Evolutionary conservation across 139 green algal species (phyloP).

Genomic region (Picochlorum sp.): DNA sequence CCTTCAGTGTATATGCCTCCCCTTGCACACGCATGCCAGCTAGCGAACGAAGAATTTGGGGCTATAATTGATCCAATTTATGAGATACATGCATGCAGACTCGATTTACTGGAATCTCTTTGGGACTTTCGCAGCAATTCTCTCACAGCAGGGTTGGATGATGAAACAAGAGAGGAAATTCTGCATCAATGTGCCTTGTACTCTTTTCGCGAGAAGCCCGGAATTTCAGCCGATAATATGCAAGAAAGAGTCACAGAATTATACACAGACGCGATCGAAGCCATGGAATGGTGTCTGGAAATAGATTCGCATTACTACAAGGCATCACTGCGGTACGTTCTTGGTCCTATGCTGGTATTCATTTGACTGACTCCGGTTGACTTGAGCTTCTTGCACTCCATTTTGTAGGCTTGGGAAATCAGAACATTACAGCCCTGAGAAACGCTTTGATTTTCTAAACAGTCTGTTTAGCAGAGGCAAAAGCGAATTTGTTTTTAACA

Average conservation of each 20-base stretch:
- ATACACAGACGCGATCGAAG: slow-evolving; percentile 3
- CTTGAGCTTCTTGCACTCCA: not conserved
- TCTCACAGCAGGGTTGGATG: not conserved
- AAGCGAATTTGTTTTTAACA: slow-evolving; percentile 6
- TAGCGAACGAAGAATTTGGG: slow-evolving; percentile 4
- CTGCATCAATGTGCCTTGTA: not conserved
- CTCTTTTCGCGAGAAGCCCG: not conserved
- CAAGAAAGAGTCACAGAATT: not conserved
- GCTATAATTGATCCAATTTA: slow-evolving; percentile 10
- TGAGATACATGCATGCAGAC: not conserved
- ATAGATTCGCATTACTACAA: slow-evolving; percentile 2
- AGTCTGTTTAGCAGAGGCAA: slow-evolving; percentile 6
- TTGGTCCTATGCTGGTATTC: not conserved
- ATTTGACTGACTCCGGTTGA: not conserved
- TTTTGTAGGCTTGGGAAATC: not conserved
- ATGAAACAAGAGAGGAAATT: not conserved
- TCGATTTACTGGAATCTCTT: not conserved
- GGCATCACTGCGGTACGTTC: not conserved
- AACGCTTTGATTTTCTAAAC: not conserved
- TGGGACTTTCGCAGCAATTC: not conserved
- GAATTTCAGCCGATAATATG: not conserved
- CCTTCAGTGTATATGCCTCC: slow-evolving; percentile 2
- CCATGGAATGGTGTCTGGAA: slow-evolving; percentile 12
- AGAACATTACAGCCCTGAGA: not conserved
- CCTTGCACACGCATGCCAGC: slow-evolving; percentile 1